Evolutionary conservation across 176 grass and related monocot genomes (phyloP), one percentile per base, ranked within the genome.

Genomic region (Carex pumila): DNA sequence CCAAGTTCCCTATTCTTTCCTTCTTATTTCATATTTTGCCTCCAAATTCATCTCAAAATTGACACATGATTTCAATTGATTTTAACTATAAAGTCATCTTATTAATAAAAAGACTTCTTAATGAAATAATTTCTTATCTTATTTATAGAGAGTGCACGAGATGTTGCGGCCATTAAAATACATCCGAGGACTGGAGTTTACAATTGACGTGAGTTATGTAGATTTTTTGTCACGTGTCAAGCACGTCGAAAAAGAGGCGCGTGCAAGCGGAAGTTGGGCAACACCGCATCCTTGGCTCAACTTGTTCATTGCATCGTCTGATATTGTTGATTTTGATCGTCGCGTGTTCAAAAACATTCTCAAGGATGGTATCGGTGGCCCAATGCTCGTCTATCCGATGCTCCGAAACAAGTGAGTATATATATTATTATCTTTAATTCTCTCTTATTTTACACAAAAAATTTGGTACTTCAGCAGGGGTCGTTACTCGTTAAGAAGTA

Each of bases 271-370:
- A 49, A 95, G 88, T 79, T 99, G 97, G 97, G 85, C 72, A 1
- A 71, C 88, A 65, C 91, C 97, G 12, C 97, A 99, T 92, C 97
- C 97, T 3, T 99, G 97, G 97, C 89, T 99, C 75, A 99, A 99
- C 90, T 65, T 99, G 61, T 89, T 99, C 88, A 65, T 99, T 81
- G 84, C 93, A 17, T 83, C 93, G 1, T 86, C 78, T 4, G 81
- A 95, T 84, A 89, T 99, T 65, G 59, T 62, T 18, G 91, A 29
- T 19, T 96, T 99, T 85, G 88, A 95, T 62, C 81, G 71, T 39
- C 15, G 81, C 22, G 93, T 99, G 17, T 77, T 99, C 87, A 87
- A 87, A 3, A 67, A 77, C 71, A 89, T 94, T 78, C 90, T 99
- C 78, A 80, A 86, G 59, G 60, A 86, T 54, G 97, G 97, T 61